phyloP scores from a whole-genome alignment of 2,329 filamentous ascomycete species.

The Hortaea sp. region DNA sequence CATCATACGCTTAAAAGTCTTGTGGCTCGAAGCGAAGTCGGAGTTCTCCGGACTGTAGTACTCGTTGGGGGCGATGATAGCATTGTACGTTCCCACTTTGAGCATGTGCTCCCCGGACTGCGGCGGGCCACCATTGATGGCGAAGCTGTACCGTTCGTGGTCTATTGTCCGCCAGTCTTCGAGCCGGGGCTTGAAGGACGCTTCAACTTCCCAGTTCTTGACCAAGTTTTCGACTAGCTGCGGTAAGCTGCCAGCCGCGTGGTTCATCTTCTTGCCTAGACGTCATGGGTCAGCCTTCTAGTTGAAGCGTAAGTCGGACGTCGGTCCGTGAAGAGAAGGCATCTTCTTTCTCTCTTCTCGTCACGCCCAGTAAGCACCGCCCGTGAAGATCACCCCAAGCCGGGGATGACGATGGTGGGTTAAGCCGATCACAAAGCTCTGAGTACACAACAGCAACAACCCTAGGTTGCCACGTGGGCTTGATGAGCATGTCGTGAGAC shows the following conservation, averaged over 20 bases:
- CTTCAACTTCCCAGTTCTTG: slow-evolving; percentile 65
- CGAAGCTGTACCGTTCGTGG: slow-evolving; percentile 48
- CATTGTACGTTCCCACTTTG: slow-evolving; percentile 58
- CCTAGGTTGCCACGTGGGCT: slow-evolving; percentile 4
- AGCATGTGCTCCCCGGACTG: slow-evolving; percentile 55
- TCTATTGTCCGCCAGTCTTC: slow-evolving; percentile 58
- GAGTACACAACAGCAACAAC: slow-evolving; percentile 1
- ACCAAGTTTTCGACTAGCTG: slow-evolving; percentile 58
- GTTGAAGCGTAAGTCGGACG: no score
- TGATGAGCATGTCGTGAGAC: background rate
- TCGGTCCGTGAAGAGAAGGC: no score
- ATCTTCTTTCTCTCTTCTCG: no score
- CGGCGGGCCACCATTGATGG: slow-evolving; percentile 51
- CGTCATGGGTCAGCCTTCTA: no score
- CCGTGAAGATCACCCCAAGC: no score
- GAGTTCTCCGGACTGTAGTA: slow-evolving; percentile 54
- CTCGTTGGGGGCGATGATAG: slow-evolving; percentile 52
- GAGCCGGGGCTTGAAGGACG: slow-evolving; percentile 54
- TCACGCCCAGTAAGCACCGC: no score
- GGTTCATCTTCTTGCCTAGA: slow-evolving; percentile 47
- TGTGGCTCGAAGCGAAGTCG: slow-evolving; percentile 55
- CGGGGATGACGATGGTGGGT: no score
- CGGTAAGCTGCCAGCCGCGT: slow-evolving; percentile 47
- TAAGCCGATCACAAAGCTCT: background rate
- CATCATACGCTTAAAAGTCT: slow-evolving; percentile 66